Conservation (phyloP, 116 monocot genomes). For the Trichopus zeylanicus region DNA sequence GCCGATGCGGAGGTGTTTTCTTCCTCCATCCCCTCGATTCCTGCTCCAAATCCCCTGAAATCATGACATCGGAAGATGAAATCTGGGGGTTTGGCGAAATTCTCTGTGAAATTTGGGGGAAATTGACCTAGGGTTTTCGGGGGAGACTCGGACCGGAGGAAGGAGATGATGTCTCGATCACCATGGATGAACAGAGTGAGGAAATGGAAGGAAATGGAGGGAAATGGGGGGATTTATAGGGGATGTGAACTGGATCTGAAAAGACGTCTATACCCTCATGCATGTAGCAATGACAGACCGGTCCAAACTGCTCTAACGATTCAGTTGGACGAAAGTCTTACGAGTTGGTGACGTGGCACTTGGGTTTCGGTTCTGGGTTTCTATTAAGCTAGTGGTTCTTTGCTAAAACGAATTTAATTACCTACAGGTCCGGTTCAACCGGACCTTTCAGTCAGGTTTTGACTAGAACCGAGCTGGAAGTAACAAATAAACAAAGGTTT, state of each 20-base stretch:
- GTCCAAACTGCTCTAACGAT: neutral
- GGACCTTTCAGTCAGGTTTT: too few species aligned
- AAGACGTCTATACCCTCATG: neutral
- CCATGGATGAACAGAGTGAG: neutral
- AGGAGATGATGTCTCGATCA: neutral
- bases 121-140: neutral
- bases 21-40: constrained; percentile 1
- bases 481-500: too few species aligned
- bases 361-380: too few species aligned
- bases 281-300: neutral
- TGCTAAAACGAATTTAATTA: too few species aligned
- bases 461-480: too few species aligned
- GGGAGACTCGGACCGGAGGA: neutral
- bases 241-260: neutral
- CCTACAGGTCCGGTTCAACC: too few species aligned
- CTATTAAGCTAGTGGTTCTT: too few species aligned
- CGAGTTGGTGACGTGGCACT: too few species aligned
- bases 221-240: neutral
- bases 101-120: neutral
- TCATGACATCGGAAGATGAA: neutral
- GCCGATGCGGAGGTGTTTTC: constrained; percentile 4
- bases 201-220: neutral
- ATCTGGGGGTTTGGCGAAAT: neutral
- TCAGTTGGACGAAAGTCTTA: too few species aligned
- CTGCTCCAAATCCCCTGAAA: neutral